Base-by-base conservation (phyloP, 2,329 filamentous ascomycete species). In the Aspergillus luchuensis region DNA sequence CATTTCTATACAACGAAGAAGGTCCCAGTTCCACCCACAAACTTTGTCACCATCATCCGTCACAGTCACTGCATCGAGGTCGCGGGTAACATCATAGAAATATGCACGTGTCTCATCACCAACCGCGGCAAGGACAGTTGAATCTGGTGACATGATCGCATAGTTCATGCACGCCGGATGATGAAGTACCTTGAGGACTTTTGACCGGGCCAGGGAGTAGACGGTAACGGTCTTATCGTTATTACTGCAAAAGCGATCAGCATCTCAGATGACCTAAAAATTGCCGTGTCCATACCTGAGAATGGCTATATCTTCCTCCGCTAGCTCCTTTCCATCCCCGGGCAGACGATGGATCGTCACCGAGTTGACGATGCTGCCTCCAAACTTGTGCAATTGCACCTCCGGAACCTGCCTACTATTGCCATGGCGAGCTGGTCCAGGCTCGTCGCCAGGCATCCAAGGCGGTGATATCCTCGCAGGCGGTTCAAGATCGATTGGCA, bases 161-260 rank as follows among this genome's bases (percentile, higher is more conserved):
- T 96, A 92, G 70, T 99, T 99, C 80, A 98, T 94, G 65, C 88
- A 90, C 72, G 94, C 90, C 5, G 91, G 89, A 65, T 96, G 89
- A 4, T 85, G 83, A 56, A 97, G 80, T 47, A 88, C 84, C 57
- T 91, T 87, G 21, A 96, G 78, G 38, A 89, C 82, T 61, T 90
- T 82, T 13, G 87, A 85, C 56, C 89, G 85, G 28, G 85, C 81
- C 19, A 98, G 80, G 52, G 89, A 90, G 72, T 96, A 91, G n/a
- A 97, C 79, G 28, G 89, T 89, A 59, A 98, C 90, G 1, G 91
- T 92, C 73, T 88, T 89, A 78, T 98, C 95, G 73, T 99, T 99
- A 78, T 97, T 97, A 87, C 69, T 97, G 79, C 56, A 49, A 91
- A 55, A 28, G 10, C 54, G 39, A 88, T 90, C n/a, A 93, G 82